Percentiles rank a stretch among this genome's conserved stretches.
Conservation (phyloP, 2,329 filamentous ascomycete genomes). For the Zasmidium citrigriseum region DNA sequence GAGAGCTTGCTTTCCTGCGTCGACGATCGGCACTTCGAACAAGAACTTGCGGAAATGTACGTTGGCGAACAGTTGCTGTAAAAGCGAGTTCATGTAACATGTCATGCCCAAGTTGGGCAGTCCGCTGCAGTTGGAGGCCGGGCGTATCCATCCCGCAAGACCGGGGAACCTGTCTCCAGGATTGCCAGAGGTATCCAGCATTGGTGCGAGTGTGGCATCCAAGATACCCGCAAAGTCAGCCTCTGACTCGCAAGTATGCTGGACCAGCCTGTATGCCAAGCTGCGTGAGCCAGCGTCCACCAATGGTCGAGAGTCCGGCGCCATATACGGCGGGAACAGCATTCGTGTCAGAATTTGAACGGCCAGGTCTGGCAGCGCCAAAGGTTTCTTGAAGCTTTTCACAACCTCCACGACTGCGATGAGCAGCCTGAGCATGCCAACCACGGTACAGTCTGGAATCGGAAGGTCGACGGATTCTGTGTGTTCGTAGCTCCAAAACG, state of each 20-base stretch:
- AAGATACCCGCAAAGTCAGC: conserved; percentile 20
- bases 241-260: conserved; percentile 19
- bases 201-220: conserved; percentile 11
- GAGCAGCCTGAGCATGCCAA: conserved; percentile 42
- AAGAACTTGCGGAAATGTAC: conserved; percentile 83
- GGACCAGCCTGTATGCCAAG: conserved; percentile 27
- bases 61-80: conserved; percentile 97
- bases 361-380: conserved; percentile 27
- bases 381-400: conserved; percentile 33
- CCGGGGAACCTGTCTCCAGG: conserved; percentile 22
- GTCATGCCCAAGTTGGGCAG: conserved; percentile 92
- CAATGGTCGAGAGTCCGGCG: conserved; percentile 12
- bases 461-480: conserved; percentile 26
- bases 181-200: conserved; percentile 8
- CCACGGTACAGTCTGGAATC: conserved; percentile 24
- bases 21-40: conserved; percentile 53
- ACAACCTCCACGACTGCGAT: conserved; percentile 32
- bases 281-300: conserved; percentile 20
- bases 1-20: conserved; percentile 65
- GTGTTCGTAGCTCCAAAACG: conserved; percentile 26
- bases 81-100: conserved; percentile 92
- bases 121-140: conserved; percentile 47
- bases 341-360: conserved; percentile 24
- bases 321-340: conserved; percentile 27
- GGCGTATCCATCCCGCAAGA: conserved; percentile 46